Conservation (phyloP, 208 protist genomes). For the Trypanosoma cruzi region DNA sequence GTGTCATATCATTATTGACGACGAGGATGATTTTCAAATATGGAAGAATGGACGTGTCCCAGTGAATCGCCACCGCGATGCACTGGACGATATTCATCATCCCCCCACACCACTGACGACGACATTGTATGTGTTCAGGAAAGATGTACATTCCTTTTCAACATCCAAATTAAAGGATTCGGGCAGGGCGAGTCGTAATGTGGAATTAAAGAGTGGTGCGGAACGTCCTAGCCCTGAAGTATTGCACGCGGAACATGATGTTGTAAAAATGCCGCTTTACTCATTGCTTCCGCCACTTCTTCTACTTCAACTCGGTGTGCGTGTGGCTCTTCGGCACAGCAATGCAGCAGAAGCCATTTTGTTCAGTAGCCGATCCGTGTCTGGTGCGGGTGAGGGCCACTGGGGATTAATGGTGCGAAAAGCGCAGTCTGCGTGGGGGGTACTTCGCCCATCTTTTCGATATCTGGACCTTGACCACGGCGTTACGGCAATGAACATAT, state of each 20-base stretch:
- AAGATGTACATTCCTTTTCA: conserved; percentile 17
- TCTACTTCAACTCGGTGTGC: conserved; percentile 31
- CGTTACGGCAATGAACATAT: conserved; percentile 33
- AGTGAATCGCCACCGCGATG: conserved; percentile 22
- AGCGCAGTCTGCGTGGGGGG: conserved; percentile 38
- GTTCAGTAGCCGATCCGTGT: conserved; percentile 15
- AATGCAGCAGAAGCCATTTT: conserved; percentile 37
- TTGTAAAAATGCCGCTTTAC: conserved; percentile 34
- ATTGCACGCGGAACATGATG: conserved; percentile 31
- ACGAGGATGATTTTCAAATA: conserved; percentile 45
- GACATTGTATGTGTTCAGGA: conserved; percentile 36
- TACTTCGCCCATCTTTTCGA: conserved; percentile 34
- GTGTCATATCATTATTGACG: conserved; percentile 40
- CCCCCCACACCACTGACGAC: conserved; percentile 28
- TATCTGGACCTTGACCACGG: conserved; percentile 37
- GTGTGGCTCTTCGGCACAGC: conserved; percentile 38
- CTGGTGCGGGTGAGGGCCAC: conserved; percentile 27
- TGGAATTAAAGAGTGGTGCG: background rate
- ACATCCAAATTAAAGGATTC: background rate
- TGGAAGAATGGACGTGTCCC: conserved; percentile 36
- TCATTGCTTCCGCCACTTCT: conserved; percentile 31
- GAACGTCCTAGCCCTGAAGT: conserved; percentile 26
- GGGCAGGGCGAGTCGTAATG: background rate
- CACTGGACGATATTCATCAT: conserved; percentile 29
- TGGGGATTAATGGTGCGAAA: conserved; percentile 42